A percentile compares a stretch with the other conserved stretches of the same genome.
phyloP scores from a whole-genome alignment of 176 grass and related monocot species.

The Lolium rigidum region DNA sequence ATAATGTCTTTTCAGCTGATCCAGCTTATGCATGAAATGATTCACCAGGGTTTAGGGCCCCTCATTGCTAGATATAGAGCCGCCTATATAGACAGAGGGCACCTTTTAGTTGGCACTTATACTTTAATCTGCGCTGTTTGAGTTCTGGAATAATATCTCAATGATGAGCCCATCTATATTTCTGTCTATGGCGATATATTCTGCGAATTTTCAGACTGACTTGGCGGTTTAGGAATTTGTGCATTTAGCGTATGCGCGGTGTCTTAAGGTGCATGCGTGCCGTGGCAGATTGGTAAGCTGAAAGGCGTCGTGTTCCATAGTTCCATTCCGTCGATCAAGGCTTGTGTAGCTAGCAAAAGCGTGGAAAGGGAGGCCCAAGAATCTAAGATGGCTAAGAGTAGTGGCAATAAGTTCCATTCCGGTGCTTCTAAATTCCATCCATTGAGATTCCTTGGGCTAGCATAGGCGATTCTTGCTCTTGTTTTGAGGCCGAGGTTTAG shows the following conservation, averaged over 20 bases:
- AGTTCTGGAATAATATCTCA: background rate
- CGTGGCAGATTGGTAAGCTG: conserved; percentile 21
- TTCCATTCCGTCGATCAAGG: background rate
- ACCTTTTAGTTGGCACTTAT: background rate
- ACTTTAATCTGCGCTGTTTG: background rate
- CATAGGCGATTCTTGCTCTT: too few relatives aligned
- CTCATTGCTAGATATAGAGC: background rate
- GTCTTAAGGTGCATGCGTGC: background rate
- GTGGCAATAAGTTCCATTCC: too few relatives aligned
- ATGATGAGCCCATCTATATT: background rate
- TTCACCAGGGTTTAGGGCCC: background rate
- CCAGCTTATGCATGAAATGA: conserved; percentile 41
- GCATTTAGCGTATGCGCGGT: background rate
- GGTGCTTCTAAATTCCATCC: background rate
- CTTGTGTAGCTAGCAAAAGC: background rate
- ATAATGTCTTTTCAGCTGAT: conserved; percentile 18
- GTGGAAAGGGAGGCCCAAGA: too few relatives aligned
- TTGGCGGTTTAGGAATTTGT: background rate
- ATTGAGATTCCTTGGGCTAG: background rate
- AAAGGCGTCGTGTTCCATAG: background rate
- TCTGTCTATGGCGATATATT: background rate
- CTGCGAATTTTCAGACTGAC: background rate
- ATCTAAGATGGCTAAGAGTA: too few relatives aligned
- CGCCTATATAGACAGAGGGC: background rate
- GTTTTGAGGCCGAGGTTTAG: too few relatives aligned